A percentile compares a stretch with the other conserved stretches of the same genome.
Conservation (phyloP, 371 early-diverging fungal genomes). For the Syncephalastrum monosporum region DNA sequence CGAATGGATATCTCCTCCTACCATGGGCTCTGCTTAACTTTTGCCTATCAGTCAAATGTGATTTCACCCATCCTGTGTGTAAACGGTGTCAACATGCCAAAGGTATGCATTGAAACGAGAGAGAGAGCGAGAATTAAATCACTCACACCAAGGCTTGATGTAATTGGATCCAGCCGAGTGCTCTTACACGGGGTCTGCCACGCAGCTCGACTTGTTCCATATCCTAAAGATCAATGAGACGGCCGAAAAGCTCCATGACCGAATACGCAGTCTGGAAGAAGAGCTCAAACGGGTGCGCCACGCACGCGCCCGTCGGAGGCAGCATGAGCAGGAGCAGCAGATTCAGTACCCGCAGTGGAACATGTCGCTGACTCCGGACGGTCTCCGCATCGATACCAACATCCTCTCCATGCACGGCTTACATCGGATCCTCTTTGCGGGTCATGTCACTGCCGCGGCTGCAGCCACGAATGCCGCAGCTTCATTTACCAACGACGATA, state of each 20-base stretch:
- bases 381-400: conserved; percentile 40
- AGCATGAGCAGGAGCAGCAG: background rate
- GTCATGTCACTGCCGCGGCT: conserved; percentile 20
- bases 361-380: conserved; percentile 31
- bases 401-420: conserved; percentile 35
- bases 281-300: conserved; percentile 20
- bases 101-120: conserved; percentile 19
- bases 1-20: background rate
- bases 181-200: conserved; percentile 39
- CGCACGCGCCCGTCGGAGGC: conserved; percentile 4
- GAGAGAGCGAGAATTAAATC: background rate
- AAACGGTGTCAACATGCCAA: conserved; percentile 36
- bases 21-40: background rate
- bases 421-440: conserved; percentile 30
- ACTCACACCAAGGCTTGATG: background rate
- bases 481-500: background rate
- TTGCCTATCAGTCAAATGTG: conserved; percentile 35
- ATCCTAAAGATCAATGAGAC: conserved; percentile 38
- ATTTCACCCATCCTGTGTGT: conserved; percentile 45
- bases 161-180: conserved; percentile 19
- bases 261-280: conserved; percentile 27
- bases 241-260: conserved; percentile 27
- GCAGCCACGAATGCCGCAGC: background rate
- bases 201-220: conserved; percentile 43
- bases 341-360: conserved; percentile 27